A percentile compares a stretch with the other conserved stretches of the same genome.
Conservation (phyloP, 306 rosid genomes). For the Cicer cuneatum region DNA sequence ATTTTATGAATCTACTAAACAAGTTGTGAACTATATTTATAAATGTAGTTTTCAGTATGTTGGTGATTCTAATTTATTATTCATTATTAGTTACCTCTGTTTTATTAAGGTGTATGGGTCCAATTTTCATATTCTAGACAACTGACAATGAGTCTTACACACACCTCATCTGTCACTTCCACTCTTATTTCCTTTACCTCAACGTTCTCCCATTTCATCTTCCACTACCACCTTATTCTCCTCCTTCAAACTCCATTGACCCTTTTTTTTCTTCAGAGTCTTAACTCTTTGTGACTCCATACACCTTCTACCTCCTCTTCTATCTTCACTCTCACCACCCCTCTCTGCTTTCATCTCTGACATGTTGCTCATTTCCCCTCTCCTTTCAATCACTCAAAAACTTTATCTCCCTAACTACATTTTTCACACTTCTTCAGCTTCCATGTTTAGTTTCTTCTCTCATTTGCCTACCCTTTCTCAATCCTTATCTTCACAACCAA, state of each 20-base stretch:
- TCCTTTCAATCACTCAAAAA: constrained; percentile 28
- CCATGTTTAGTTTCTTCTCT: constrained; percentile 54
- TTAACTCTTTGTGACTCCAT: neutral
- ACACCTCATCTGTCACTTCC: constrained; percentile 53
- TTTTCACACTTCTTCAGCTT: constrained; percentile 55
- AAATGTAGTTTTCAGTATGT: no score
- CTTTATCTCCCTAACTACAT: constrained; percentile 52
- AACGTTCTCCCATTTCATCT: constrained; percentile 1
- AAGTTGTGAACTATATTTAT: no score
- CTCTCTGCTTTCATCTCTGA: constrained; percentile 58
- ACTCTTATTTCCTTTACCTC: constrained; percentile 52
- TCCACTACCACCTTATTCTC: neutral
- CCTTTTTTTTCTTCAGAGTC: constrained; percentile 7
- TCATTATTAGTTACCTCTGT: no score
- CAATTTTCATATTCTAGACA: no score
- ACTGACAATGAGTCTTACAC: no score
- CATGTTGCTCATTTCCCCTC: constrained; percentile 49
- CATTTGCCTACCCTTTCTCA: constrained; percentile 37
- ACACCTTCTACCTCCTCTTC: constrained; percentile 55
- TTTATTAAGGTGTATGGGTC: no score
- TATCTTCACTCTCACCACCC: constrained; percentile 57
- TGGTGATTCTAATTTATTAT: no score
- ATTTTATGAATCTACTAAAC: no score
- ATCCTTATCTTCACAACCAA: neutral
- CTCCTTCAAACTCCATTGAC: neutral